These are phyloP conservation scores for Retiboletus flavoniger DNA, from an alignment of 1,284 basidiomycete genomes.

Conservation along the genomic window DNA sequence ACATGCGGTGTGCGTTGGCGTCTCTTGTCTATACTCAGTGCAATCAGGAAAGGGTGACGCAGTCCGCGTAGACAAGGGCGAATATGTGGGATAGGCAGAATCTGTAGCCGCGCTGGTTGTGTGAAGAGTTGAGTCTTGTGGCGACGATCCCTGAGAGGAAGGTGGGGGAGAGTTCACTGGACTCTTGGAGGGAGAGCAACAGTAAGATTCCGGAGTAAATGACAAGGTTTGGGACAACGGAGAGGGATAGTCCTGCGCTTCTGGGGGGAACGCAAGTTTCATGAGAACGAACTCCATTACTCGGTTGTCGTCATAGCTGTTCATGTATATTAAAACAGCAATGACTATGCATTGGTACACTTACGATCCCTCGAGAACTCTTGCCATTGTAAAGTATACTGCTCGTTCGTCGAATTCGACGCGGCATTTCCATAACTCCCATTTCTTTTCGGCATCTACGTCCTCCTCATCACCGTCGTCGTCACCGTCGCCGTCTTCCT, in stretches of 20 bases:
- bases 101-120: slow-evolving; percentile 12
- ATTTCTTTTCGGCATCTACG: slow-evolving; percentile 39
- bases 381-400: slow-evolving; percentile 75
- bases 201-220: slow-evolving; percentile 18
- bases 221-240: slow-evolving; percentile 20
- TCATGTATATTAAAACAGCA: slow-evolving; percentile 3
- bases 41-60: slow-evolving; percentile 27
- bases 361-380: slow-evolving; percentile 51
- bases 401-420: slow-evolving; percentile 69
- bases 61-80: slow-evolving; percentile 26
- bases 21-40: slow-evolving; percentile 18
- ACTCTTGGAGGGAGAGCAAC: slow-evolving; percentile 27
- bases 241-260: slow-evolving; percentile 30
- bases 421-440: slow-evolving; percentile 75
- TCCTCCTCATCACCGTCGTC: slow-evolving; percentile 5
- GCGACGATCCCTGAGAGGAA: slow-evolving; percentile 30
- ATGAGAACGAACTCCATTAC: slow-evolving; percentile 59
- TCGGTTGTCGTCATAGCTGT: slow-evolving; percentile 44
- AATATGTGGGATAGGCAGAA: slow-evolving; percentile 10
- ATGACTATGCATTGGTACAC: slow-evolving; percentile 25
- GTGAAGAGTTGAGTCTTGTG: slow-evolving; percentile 27
- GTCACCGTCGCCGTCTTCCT: slow-evolving; percentile 10
- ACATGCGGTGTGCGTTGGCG: slow-evolving; percentile 3
- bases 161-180: slow-evolving; percentile 28
- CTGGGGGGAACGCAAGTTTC: slow-evolving; percentile 48